These are phyloP conservation scores for Tilletia horrida DNA, from an alignment of 1,284 basidiomycete species.

Conservation along the genomic window DNA sequence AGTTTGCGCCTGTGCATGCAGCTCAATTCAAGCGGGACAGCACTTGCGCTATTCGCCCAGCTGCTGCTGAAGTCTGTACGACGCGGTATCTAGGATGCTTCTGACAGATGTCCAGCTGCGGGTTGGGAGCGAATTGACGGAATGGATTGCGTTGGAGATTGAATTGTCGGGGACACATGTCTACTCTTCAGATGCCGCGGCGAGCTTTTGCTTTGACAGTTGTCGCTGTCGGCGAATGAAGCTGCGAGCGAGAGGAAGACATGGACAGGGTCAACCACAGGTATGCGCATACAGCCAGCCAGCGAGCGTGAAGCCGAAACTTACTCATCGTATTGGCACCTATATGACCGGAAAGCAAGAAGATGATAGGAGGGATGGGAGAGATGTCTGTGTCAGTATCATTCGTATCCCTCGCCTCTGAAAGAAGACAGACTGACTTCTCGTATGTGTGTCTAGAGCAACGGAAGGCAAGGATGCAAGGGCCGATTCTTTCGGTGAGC, in stretches of 20 bases:
- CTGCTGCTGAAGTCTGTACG: no score
- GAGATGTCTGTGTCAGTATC: background rate
- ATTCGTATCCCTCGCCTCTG: background rate
- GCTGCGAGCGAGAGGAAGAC: background rate
- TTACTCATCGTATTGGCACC: conserved; percentile 51
- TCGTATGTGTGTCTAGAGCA: conserved; percentile 47
- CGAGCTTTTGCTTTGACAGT: conserved; percentile 17
- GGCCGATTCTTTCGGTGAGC: background rate
- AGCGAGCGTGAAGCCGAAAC: conserved; percentile 6
- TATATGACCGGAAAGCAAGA: background rate
- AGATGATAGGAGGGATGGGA: background rate
- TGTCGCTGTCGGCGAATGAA: conserved; percentile 15
- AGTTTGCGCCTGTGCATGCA: no score
- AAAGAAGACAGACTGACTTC: conserved; percentile 24
- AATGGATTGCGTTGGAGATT: no score
- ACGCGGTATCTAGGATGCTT: no score
- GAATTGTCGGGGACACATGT: background rate
- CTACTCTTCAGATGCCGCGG: background rate
- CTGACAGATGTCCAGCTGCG: no score
- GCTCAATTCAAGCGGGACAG: no score
- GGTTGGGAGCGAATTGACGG: no score
- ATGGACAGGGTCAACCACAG: background rate
- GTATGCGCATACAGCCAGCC: background rate
- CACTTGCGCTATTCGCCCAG: no score
- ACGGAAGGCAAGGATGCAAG: background rate